These are phyloP conservation scores for Rostrohypoxylon terebratum DNA, from an alignment of 495 filamentous ascomycete genomes.

Conservation along the genomic window DNA sequence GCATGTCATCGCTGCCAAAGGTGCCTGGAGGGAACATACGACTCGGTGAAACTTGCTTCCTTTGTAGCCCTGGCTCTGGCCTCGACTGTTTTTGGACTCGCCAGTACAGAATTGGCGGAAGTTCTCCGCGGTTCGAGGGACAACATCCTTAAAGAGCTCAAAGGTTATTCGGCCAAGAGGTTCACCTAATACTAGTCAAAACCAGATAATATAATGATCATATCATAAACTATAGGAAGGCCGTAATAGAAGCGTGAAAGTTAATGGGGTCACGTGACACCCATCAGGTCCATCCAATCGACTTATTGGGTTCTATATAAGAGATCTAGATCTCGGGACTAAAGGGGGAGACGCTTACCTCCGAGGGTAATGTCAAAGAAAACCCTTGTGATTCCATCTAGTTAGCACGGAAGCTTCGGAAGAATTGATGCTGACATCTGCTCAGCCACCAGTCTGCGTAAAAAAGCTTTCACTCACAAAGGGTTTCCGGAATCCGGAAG, in stretches of 20 bases:
- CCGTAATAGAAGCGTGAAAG: not conserved
- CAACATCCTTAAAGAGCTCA: conserved; percentile 86
- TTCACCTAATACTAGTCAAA: conserved; percentile 69
- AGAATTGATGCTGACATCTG: conserved; percentile 13
- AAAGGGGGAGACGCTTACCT: conserved; percentile 65
- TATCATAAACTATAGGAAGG: not conserved
- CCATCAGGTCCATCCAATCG: not conserved
- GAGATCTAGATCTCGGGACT: not conserved
- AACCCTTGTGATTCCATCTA: conserved; percentile 60
- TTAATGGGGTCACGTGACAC: conserved; percentile 32
- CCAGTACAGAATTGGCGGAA: conserved; percentile 98
- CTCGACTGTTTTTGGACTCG: conserved; percentile 82
- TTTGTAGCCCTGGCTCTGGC: conserved; percentile 93
- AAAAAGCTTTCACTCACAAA: conserved; percentile 56
- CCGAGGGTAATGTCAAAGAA: conserved; percentile 96
- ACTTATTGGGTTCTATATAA: not conserved
- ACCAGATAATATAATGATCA: conserved; percentile 1
- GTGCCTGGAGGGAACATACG: conserved; percentile 65
- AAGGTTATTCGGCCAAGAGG: conserved; percentile 92
- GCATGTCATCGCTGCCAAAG: not conserved
- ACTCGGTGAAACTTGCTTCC: conserved; percentile 94
- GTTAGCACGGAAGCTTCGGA: conserved; percentile 27
- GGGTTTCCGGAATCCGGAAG: conserved; percentile 67
- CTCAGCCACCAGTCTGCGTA: conserved; percentile 25
- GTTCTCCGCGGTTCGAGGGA: conserved; percentile 93